Percentiles rank a stretch among this genome's conserved stretches.
These are phyloP conservation scores for Paraleonurus japonicus DNA, from an alignment of 257 asterid genomes.

Conservation along the genomic window DNA sequence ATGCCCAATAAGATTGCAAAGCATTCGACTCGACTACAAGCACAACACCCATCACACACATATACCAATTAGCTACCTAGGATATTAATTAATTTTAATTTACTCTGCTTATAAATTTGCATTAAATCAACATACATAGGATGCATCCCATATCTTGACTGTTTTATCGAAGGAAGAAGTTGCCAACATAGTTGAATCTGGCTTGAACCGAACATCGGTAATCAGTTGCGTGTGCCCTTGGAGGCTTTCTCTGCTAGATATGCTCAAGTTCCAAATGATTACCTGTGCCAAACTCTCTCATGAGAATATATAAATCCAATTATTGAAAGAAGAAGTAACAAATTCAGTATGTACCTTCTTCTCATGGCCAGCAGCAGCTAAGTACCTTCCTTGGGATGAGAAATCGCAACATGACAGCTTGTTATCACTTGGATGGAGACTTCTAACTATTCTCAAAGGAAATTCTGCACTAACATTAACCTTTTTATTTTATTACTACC, in stretches of 20 bases:
- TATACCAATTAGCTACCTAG: no score
- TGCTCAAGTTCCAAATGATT: conserved; percentile 31
- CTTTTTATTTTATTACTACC: no score
- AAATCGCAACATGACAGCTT: conserved; percentile 52
- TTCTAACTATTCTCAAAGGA: conserved; percentile 26
- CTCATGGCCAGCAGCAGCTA: conserved; percentile 58
- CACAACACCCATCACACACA: conserved; percentile 1
- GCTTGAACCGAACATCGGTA: conserved; percentile 47
- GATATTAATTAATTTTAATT: no score
- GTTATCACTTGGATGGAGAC: conserved; percentile 33
- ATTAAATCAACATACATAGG: conserved; percentile 32
- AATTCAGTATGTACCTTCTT: no score
- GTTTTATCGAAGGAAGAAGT: conserved; percentile 49
- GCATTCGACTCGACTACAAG: conserved; percentile 29
- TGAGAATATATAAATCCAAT: conserved; percentile 3
- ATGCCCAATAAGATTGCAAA: conserved; percentile 39
- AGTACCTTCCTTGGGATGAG: conserved; percentile 36
- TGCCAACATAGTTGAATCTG: conserved; percentile 44
- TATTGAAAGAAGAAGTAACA: no score
- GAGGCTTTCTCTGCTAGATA: neutral
- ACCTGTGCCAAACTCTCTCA: conserved; percentile 28
- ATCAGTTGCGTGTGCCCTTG: conserved; percentile 36
- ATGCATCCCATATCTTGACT: conserved; percentile 47
- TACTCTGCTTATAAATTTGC: no score
- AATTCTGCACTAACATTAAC: conserved; percentile 37